Evolutionary conservation across 768 basidiomycete species (phyloP), one percentile per base, ranked within the genome.

Genomic region (Pholiota conissans): DNA sequence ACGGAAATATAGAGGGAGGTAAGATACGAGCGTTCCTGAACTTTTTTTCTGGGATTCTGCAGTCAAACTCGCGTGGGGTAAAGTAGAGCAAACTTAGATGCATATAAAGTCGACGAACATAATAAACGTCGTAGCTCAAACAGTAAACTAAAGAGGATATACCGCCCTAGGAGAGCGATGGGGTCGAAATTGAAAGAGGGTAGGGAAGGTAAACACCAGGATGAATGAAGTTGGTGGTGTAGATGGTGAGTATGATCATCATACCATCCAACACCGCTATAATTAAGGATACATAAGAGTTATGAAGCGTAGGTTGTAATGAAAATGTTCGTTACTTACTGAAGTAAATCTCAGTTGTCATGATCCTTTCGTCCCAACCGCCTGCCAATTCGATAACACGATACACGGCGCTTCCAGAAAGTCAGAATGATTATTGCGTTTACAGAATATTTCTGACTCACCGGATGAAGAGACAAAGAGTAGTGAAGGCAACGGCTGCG

Each of bases 361-460:
- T 82, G 56, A 85, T 76, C 2, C 63, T 61, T 8, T 84, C 84
- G 26, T 60, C 59, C 81, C 83, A 86, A 0, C 83, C 84, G 49
- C 79, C 74, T 1, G 73, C 61, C 8, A 81, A 66, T 64, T 84
- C 83, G 40, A 79, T 69, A 0, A 79, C 79, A 48, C 84, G 78
- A 65, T 83, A 85, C 8, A 84, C 65, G 10, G 77, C 74, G 52
- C 78, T 79, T 35, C 13, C 18, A 27, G 8, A n/a, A 48, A 4
- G 29, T 11, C 0, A 29, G 16, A 22, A 49, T 30, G 14, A 13
- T 10, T 18, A 20, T 14, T 6, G 13, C 30, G 7, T 32, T 32
- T 13, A 13, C 30, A 34, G 11, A 35, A 26, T 24, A 27, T 14
- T 18, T 24, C 11, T 5, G 18, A 40, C 76, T 27, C 57, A 79